These are phyloP conservation scores for Euphorbia lathyris DNA, from an alignment of 345 rosid genomes.

Conservation along the genomic window DNA sequence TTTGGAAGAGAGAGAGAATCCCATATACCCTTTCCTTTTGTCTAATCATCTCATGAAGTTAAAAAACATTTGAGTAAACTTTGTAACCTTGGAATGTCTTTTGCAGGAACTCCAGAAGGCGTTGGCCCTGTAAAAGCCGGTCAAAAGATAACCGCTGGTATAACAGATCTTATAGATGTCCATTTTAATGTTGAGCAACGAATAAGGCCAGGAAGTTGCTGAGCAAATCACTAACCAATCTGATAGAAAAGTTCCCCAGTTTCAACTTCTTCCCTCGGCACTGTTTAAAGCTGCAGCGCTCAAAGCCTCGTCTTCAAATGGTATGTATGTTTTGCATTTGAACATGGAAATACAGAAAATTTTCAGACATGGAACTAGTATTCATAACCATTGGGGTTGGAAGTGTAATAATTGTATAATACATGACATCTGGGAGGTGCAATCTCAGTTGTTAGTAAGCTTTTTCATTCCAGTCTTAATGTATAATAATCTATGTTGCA, in stretches of 20 bases:
- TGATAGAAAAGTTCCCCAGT: neutral
- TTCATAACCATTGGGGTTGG: neutral
- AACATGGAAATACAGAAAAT: neutral
- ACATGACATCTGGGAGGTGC: neutral
- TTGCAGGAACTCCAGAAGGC: constrained; percentile 87
- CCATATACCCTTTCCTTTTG: neutral
- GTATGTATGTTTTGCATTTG: neutral
- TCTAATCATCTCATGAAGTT: neutral
- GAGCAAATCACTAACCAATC: neutral
- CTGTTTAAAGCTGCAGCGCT: neutral
- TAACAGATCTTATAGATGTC: constrained; percentile 66
- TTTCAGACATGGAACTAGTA: neutral
- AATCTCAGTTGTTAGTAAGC: neutral
- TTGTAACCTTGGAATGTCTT: neutral
- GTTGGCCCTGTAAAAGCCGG: constrained; percentile 89
- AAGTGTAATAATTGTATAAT: neutral
- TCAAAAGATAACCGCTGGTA: constrained; percentile 80
- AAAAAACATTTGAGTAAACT: neutral
- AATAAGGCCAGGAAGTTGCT: constrained; percentile 35
- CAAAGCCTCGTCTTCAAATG: neutral
- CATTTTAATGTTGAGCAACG: constrained; percentile 58
- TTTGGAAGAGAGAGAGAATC: neutral
- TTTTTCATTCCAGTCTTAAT: neutral
- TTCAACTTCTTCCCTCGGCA: neutral
- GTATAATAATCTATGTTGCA: too few species aligned